Evolutionary conservation across 163 green algal species (phyloP), one percentile per base, ranked within the genome.

Genomic region (Coccomyxa subellipsoidea): DNA sequence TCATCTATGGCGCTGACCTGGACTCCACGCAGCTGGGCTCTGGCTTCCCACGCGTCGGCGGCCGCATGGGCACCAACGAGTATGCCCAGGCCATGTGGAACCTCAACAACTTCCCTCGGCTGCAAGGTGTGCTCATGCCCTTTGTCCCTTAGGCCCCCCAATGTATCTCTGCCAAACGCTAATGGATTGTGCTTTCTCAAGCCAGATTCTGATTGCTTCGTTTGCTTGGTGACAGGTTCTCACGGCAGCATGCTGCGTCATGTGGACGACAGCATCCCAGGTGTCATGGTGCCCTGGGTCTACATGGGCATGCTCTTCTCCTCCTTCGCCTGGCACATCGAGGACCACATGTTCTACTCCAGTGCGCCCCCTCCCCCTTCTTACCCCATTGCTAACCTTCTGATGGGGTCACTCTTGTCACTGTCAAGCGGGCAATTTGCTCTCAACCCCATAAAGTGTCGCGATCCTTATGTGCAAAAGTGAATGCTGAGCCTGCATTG

Each of bases 301-400:
- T 91, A 93, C 75, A 73, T 96, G 70, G 89, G 90, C 83, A 94
- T 94, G 87, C 77, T 91, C n/a, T 95, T 94, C 81, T 90, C 87
- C 77, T 84, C 82, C 53, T 89, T 90, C 79, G 87, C 85, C 81
- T 98, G 94, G 94, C 94, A 93, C 80, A 86, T 93, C 23, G 91
- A 96, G 82, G 89, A 94, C 69, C 91, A 96, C 82, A 85, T 91
- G 82, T 85, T 98, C 18, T 96, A 95, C 89, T 84, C 70, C 38
- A 85, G 79, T 83, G 69, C 69, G 66, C 69, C 32, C 32, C 47
- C n/a, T 15, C 38, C 35, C 76, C 76, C 95, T 78, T 91, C 89
- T 76, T 96, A 95, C 86, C 76, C 37, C 29, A 34, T 15, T 76
- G 18, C 69, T 23, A 38, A 38, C n/a, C 31, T 36, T 38, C 7